Evolutionary conservation across 2,329 filamentous ascomycete genomes (phyloP).

Genomic region (Colletotrichum filicis): DNA sequence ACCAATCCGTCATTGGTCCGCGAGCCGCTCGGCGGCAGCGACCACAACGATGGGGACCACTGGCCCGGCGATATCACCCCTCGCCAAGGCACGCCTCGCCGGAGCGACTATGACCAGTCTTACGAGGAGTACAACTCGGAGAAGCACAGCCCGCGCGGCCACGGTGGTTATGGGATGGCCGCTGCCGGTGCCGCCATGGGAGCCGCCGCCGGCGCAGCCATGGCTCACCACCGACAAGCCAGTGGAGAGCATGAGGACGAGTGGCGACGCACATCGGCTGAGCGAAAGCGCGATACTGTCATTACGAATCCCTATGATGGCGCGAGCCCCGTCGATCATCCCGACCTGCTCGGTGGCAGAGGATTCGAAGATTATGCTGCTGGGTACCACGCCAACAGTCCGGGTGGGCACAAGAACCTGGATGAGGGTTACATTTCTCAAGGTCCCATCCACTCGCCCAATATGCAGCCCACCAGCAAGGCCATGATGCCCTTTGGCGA

Average conservation of each 20-base stretch:
- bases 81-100: slow-evolving; percentile 46
- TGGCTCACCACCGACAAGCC: slow-evolving; percentile 61
- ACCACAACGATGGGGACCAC: slow-evolving; percentile 41
- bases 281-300: slow-evolving; percentile 73
- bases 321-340: slow-evolving; percentile 70
- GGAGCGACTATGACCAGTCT: slow-evolving; percentile 39
- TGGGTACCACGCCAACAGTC: slow-evolving; percentile 65
- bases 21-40: slow-evolving; percentile 71
- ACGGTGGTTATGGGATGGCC: slow-evolving; percentile 54
- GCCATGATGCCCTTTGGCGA: slow-evolving; percentile 52
- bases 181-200: slow-evolving; percentile 65
- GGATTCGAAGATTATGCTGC: slow-evolving; percentile 53
- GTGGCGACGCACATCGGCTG: slow-evolving; percentile 70
- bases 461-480: slow-evolving; percentile 65
- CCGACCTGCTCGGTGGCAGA: slow-evolving; percentile 57
- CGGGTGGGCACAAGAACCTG: slow-evolving; percentile 67
- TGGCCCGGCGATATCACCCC: slow-evolving; percentile 45
- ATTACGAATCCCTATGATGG: slow-evolving; percentile 76
- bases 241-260: slow-evolving; percentile 73
- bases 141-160: slow-evolving; percentile 1
- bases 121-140: slow-evolving; percentile 43
- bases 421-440: slow-evolving; percentile 95
- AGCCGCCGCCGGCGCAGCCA: slow-evolving; percentile 59
- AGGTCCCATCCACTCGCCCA: slow-evolving; percentile 66
- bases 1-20: slow-evolving; percentile 89